phyloP scores from a whole-genome alignment of 441 rosid genomes.

The Erodium trifolium region DNA sequence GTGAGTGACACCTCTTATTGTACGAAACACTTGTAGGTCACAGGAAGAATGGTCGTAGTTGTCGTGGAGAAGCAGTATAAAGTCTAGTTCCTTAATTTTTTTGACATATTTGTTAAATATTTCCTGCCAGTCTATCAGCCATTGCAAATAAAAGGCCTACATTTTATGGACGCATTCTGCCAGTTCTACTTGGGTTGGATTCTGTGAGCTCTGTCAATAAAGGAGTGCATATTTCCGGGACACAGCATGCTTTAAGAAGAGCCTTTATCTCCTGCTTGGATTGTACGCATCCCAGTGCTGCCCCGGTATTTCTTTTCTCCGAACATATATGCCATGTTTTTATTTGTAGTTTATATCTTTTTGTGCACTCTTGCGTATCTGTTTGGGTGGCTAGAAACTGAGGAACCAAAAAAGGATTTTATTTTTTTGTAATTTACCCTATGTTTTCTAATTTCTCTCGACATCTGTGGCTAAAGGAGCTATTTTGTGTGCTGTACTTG shows the following conservation, averaged over 20 bases:
- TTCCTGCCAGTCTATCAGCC: slow-evolving; percentile 58
- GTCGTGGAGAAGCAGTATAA: not conserved
- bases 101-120: slow-evolving; percentile 20
- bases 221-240: slow-evolving; percentile 59
- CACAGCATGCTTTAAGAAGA: slow-evolving; percentile 64
- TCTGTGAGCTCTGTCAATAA: slow-evolving; percentile 51
- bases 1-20: slow-evolving; percentile 5
- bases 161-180: slow-evolving; percentile 83
- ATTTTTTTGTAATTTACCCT: no score
- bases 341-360: no score
- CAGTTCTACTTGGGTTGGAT: slow-evolving; percentile 90
- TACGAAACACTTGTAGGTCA: slow-evolving; percentile 2
- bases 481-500: no score
- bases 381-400: no score
- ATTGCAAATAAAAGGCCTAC: slow-evolving; percentile 90
- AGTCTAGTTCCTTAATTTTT: slow-evolving; percentile 5
- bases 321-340: slow-evolving; percentile 5
- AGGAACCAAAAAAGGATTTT: no score
- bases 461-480: no score
- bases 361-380: no score
- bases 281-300: slow-evolving; percentile 88
- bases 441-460: no score
- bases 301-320: slow-evolving; percentile 61
- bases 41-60: slow-evolving; percentile 1
- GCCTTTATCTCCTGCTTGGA: slow-evolving; percentile 72